Evolutionary conservation across 1,284 basidiomycete species (phyloP), one percentile per base, ranked within the genome.

Genomic region (Phlebopus sp.): DNA sequence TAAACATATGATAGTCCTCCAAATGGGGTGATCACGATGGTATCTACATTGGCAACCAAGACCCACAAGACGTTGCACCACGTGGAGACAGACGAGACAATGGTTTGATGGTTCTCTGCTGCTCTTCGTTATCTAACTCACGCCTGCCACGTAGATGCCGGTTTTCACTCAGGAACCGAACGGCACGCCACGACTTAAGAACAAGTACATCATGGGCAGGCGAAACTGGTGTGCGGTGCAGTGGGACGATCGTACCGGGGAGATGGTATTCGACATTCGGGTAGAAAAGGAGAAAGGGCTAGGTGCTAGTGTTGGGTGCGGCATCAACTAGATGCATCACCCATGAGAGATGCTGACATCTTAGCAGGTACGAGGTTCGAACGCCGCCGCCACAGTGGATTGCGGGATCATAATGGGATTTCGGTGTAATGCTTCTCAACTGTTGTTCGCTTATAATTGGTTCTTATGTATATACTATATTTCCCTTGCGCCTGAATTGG

Each of bases 141-240:
- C 35, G 19, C 5, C 23, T 37, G 25, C 41, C 17, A 32, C n/a
- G 5, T 10, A 90, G 91, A 62, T 92, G 13, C 89, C 90, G 2
- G 56, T 97, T 6, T 97, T 97, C 66, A 68, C 74, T 7, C 76
- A 73, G 14, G 93, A 97, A 47, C 81, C 93, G 2, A 79, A 92
- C 52, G 95, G 90, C 0, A 75, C 78, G 36, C 50, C 72, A 11
- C 74, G 79, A 19, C 10, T 62, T 2, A 85, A 86, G 60, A 83
- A 86, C 56, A 90, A 86, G 60, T 83, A 76, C 60, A 86, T 95
- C 48, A 93, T 93, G 79, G 89, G 90, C 1, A 76, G 83, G 42
- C 79, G 96, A 36, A 99, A 99, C 68, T 99, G 92, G 82, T 89
- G 92, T 57, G 76, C 78, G n/a, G 81, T 90, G 5, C 72, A 79